phyloP scores from a whole-genome alignment of 257 asterid species.

The Solanum chiquidenum region DNA sequence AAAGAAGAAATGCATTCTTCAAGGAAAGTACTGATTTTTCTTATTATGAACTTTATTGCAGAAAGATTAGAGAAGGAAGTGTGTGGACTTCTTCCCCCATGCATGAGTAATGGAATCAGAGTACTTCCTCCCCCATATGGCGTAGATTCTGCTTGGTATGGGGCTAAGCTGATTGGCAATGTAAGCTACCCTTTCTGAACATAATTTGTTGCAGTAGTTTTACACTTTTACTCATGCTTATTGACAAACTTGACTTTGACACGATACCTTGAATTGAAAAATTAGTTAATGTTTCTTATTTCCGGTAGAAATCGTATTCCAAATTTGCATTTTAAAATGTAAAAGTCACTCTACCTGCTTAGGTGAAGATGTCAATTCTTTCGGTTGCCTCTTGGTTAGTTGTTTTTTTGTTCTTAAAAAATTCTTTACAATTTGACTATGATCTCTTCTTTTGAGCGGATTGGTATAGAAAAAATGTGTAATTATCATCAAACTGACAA shows the following conservation, averaged over 20 bases:
- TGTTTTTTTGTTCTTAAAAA: not conserved
- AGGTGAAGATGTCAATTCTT: not conserved
- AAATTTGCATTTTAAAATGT: not conserved
- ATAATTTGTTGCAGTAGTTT: not conserved
- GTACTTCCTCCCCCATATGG: constrained; percentile 87
- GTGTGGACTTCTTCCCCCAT: constrained; percentile 30
- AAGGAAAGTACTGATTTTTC: not conserved
- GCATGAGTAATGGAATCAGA: constrained; percentile 47
- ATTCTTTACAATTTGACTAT: not conserved
- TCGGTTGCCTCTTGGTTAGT: not conserved
- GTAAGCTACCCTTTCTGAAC: constrained; percentile 32
- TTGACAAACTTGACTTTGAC: not conserved
- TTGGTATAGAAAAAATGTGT: not conserved
- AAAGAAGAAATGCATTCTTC: not conserved
- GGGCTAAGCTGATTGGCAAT: constrained; percentile 87
- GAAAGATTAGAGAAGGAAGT: constrained; percentile 87
- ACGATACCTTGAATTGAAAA: not conserved
- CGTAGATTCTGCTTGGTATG: constrained; percentile 84
- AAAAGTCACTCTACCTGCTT: not conserved
- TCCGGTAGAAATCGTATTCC: not conserved
- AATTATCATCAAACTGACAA: not conserved
- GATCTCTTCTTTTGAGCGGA: not conserved
- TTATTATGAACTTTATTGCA: constrained; percentile 13
- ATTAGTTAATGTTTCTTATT: not conserved
- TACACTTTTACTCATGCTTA: not conserved